These are phyloP conservation scores for Yamadazyma trypodendri DNA, from an alignment of 1,139 yeast species.

Conservation along the genomic window DNA sequence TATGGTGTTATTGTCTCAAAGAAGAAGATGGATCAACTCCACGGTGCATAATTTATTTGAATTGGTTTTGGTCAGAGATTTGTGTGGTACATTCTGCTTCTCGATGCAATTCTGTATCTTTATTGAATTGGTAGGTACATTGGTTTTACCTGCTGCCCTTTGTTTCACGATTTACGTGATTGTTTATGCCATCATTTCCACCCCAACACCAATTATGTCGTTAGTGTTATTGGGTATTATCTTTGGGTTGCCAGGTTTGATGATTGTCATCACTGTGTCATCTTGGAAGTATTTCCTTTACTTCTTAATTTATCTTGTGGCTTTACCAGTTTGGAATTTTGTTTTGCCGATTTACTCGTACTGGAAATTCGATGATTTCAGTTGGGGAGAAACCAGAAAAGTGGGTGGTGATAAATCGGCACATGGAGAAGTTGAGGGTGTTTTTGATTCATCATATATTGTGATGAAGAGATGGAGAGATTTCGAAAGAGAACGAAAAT, in stretches of 20 bases:
- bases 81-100: constrained; percentile 96
- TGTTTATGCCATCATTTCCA: constrained; percentile 69
- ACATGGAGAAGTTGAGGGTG: constrained; percentile 73
- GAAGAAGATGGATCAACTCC: constrained; percentile 98
- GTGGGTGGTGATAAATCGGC: constrained; percentile 65
- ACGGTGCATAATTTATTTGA: constrained; percentile 96
- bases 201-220: constrained; percentile 81
- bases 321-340: constrained; percentile 94
- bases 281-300: constrained; percentile 73
- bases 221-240: constrained; percentile 76
- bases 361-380: constrained; percentile 97
- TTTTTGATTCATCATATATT: constrained; percentile 84
- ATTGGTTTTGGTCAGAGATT: constrained; percentile 79
- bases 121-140: constrained; percentile 85
- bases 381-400: constrained; percentile 97
- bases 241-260: constrained; percentile 85
- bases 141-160: constrained; percentile 91
- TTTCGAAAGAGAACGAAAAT: constrained; percentile 68
- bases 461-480: constrained; percentile 94
- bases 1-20: constrained; percentile 80
- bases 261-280: constrained; percentile 87
- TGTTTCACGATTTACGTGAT: constrained; percentile 83
- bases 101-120: constrained; percentile 95
- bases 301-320: constrained; percentile 76
- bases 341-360: constrained; percentile 84